These are phyloP conservation scores for Oehlia diaphana DNA, from an alignment of 192 early-diverging fungal species.

Conservation along the genomic window DNA sequence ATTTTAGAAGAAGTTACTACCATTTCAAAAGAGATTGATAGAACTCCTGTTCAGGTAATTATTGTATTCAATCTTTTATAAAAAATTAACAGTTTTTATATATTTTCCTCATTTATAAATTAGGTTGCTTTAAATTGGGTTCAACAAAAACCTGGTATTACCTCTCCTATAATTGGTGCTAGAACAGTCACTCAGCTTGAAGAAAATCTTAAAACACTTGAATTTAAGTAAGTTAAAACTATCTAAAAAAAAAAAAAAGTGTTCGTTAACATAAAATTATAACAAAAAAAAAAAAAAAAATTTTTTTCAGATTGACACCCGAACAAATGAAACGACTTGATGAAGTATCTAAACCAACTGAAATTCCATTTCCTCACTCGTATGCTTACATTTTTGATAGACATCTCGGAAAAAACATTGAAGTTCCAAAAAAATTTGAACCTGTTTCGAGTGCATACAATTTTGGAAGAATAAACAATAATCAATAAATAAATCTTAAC, in stretches of 20 bases:
- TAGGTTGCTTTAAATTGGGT: constrained; percentile 48
- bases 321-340: neutral
- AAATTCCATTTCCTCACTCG: neutral
- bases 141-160: constrained; percentile 44
- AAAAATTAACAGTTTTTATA: neutral
- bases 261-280: neutral
- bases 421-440: no score
- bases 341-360: neutral
- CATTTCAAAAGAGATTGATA: constrained; percentile 43
- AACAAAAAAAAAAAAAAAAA: no score
- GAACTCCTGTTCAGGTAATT: constrained; percentile 40
- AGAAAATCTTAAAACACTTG: constrained; percentile 38
- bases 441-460: no score
- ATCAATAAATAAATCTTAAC: no score
- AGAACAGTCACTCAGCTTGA: constrained; percentile 37
- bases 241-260: neutral
- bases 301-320: neutral
- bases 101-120: neutral
- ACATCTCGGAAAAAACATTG: no score
- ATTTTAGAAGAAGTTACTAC: constrained; percentile 45
- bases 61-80: neutral
- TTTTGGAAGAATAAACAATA: no score
- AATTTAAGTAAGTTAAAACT: constrained; percentile 25
- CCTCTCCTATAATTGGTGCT: constrained; percentile 39
- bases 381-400: no score